These are phyloP conservation scores for Clarkia xantiana DNA, from an alignment of 345 rosid species.

Conservation along the genomic window DNA sequence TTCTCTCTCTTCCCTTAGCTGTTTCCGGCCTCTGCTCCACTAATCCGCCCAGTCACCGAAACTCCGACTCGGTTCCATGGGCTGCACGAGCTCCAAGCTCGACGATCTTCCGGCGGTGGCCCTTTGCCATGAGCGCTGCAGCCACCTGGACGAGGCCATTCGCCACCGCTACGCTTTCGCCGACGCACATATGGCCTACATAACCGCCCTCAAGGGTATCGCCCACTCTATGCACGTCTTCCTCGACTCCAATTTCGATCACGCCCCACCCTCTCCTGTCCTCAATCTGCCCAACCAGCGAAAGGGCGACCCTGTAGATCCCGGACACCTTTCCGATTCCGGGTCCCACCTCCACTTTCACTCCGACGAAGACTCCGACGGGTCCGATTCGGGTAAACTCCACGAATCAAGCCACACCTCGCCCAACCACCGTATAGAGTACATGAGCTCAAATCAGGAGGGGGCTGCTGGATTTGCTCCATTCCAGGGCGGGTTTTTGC, in stretches of 20 bases:
- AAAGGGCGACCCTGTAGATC: constrained; percentile 25
- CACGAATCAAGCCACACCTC: constrained; percentile 18
- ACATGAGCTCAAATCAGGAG: constrained; percentile 8
- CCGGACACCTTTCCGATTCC: neutral
- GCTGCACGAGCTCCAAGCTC: constrained; percentile 73
- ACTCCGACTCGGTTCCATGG: constrained; percentile 23
- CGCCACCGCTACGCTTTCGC: constrained; percentile 59
- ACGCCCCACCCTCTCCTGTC: constrained; percentile 15
- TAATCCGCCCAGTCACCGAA: too few relatives aligned
- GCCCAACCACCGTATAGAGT: constrained; percentile 26
- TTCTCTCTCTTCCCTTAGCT: too few relatives aligned
- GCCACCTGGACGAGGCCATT: constrained; percentile 53
- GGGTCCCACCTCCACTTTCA: neutral
- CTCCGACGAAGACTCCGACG: too few relatives aligned
- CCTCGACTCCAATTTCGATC: constrained; percentile 9
- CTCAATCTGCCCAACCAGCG: constrained; percentile 36
- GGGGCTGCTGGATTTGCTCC: neutral
- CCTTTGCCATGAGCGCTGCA: constrained; percentile 72
- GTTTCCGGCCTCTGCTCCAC: too few relatives aligned
- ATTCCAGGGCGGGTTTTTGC: constrained; percentile 26
- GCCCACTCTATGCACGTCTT: constrained; percentile 46
- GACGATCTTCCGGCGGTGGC: constrained; percentile 94
- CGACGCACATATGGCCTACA: constrained; percentile 54
- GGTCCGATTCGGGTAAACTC: neutral
- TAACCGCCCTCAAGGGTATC: constrained; percentile 31